A percentile compares a stretch with the other conserved stretches of the same genome.
Conservation (phyloP, 192 early-diverging fungal species). For the Dimargaris cristalligena region DNA sequence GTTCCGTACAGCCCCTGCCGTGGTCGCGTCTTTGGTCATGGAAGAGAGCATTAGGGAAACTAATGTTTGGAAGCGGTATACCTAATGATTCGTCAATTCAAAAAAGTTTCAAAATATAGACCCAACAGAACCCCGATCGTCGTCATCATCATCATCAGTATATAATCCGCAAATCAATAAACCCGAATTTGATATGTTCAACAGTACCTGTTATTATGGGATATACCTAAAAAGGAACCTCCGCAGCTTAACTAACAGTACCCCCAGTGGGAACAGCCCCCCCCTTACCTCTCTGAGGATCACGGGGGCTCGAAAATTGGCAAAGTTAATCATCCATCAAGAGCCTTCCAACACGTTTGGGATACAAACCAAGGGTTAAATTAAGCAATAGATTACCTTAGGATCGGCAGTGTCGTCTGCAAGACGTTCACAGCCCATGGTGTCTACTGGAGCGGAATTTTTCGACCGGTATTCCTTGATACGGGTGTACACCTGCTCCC, state of each 20-base stretch:
- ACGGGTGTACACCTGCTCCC: constrained; percentile 42
- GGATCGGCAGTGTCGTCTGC: constrained; percentile 30
- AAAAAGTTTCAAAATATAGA: background rate
- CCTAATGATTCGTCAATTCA: constrained; percentile 14
- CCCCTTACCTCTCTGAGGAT: too few species aligned
- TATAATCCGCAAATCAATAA: background rate
- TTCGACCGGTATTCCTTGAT: constrained; percentile 50
- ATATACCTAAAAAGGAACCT: background rate
- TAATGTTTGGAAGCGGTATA: constrained; percentile 66
- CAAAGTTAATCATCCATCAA: too few species aligned
- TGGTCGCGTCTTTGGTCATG: constrained; percentile 83
- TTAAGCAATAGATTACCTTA: constrained; percentile 12
- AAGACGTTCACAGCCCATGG: constrained; percentile 69
- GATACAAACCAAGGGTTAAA: background rate
- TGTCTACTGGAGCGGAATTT: constrained; percentile 67
- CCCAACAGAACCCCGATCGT: background rate
- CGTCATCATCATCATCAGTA: background rate
- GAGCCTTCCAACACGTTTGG: background rate
- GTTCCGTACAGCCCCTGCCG: constrained; percentile 54
- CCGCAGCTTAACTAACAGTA: background rate
- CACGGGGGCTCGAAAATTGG: too few species aligned
- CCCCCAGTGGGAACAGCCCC: too few species aligned
- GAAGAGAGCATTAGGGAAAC: constrained; percentile 79
- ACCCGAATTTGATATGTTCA: background rate
- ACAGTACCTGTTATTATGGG: background rate